Base-by-base conservation (phyloP, 108 stramenopile genomes). In the Nitzschia sp. region DNA sequence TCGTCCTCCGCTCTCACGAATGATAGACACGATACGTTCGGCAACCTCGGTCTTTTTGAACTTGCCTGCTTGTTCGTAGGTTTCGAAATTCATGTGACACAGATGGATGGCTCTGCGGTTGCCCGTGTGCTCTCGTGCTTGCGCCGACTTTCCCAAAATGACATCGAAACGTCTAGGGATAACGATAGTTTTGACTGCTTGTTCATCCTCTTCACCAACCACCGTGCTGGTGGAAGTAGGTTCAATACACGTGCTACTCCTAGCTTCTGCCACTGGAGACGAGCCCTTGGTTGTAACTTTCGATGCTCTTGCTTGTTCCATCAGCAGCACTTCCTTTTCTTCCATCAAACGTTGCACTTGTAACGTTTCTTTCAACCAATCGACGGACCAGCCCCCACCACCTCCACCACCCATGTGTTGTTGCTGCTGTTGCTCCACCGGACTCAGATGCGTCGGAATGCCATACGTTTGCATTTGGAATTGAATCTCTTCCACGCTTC, bases 391-490 rank as follows among this genome's bases (percentile, higher is more conserved):
- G 8, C 2, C 11, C 1, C 48, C 48, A 33, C 30, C 8, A n/a
- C n/a, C n/a, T n/a, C n/a, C n/a, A n/a, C n/a, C n/a, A 45, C 16
- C 44, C 11, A 15, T 16, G n/a, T n/a, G n/a, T n/a, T 28, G n/a
- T n/a, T n/a, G n/a, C n/a, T n/a, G n/a, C n/a, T n/a, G n/a, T n/a
- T 25, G 25, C 38, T n/a, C 6, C 31, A 52, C 32, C 3, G 34
- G 48, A 32, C 30, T 31, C 1, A 45, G 11, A 16, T 48, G 27
- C 1, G 29, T 67, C 16, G 66, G 66, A 19, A 74, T 66, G n/a
- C 73, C 73, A 60, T 41, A 74, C 19, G 65, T 74, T 21, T 66
- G 54, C 3, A 74, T 47, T 41, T 46, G 33, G 33, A 74, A 74
- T 11, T 34, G 13, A 19, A 67, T 17, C 36, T 67, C 53, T 67